phyloP scores from a whole-genome alignment of 139 green algal genomes.

The Closterium sp. region DNA sequence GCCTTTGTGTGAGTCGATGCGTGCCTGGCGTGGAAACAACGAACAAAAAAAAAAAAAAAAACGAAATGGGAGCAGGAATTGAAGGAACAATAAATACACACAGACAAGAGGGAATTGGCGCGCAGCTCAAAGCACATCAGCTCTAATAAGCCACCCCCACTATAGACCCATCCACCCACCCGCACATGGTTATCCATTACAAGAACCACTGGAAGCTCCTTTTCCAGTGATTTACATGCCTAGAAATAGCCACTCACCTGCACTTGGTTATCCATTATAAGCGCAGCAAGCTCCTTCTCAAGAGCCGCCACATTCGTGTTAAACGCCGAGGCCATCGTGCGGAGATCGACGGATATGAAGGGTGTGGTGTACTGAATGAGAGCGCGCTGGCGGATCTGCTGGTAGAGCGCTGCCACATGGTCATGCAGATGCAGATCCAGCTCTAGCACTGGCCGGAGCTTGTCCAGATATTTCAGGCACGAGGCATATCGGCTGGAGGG shows the following conservation, averaged over 20 bases:
- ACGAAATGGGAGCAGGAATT: not conserved
- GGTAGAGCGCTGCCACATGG: conserved; percentile 73
- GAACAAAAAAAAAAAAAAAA: too few species aligned
- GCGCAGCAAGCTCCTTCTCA: conserved; percentile 72
- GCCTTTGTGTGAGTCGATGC: conserved; percentile 82
- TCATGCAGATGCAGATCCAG: conserved; percentile 77
- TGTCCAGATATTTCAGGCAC: conserved; percentile 68
- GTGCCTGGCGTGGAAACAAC: conserved; percentile 52
- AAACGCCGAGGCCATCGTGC: conserved; percentile 78
- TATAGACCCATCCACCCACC: conserved; percentile 3
- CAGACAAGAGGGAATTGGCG: not conserved
- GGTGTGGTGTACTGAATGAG: conserved; percentile 85
- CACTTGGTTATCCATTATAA: conserved; percentile 81
- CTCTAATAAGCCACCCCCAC: not conserved
- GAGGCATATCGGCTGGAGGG: too few species aligned
- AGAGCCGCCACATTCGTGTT: conserved; percentile 67
- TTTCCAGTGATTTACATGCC: conserved; percentile 52
- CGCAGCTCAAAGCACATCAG: not conserved
- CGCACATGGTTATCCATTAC: conserved; percentile 77
- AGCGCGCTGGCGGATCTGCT: conserved; percentile 62
- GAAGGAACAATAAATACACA: not conserved
- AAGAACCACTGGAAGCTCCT: conserved; percentile 76
- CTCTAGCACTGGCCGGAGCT: conserved; percentile 60
- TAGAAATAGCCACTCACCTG: conserved; percentile 35
- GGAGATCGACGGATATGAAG: conserved; percentile 80